A percentile compares a stretch with the other conserved stretches of the same genome.
phyloP scores from a whole-genome alignment of 2,329 filamentous ascomycete species.

The Periglandula ipomoeae region DNA sequence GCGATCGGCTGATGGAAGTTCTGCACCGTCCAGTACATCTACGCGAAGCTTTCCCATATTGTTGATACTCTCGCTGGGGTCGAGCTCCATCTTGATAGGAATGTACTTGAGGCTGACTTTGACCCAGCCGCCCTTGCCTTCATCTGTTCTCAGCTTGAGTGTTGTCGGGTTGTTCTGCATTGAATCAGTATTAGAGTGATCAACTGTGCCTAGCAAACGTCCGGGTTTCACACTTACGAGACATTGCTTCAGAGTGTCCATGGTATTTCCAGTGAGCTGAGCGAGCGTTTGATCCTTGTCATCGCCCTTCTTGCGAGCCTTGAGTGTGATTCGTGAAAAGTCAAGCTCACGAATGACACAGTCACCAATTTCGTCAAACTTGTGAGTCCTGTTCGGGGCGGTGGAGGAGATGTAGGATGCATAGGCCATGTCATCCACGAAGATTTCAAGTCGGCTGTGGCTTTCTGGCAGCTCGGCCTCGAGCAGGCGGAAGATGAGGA shows the following conservation, averaged over 20 bases:
- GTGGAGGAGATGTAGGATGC: conserved; percentile 77
- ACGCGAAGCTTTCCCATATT: conserved; percentile 94
- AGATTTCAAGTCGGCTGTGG: conserved; percentile 72
- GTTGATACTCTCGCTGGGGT: conserved; percentile 95
- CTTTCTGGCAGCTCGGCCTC: conserved; percentile 75
- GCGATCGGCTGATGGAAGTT: conserved; percentile 87
- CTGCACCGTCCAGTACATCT: conserved; percentile 77
- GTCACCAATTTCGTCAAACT: conserved; percentile 88
- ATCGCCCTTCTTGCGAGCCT: conserved; percentile 72
- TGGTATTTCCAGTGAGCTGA: conserved; percentile 73
- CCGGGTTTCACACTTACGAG: conserved; percentile 46
- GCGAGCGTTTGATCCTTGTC: conserved; percentile 70
- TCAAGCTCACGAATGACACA: conserved; percentile 96
- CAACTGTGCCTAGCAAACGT: not conserved
- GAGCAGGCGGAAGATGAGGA: conserved; percentile 89
- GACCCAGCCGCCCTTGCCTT: conserved; percentile 68
- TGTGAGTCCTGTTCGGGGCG: conserved; percentile 57
- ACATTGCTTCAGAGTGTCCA: conserved; percentile 81
- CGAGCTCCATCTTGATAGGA: conserved; percentile 85
- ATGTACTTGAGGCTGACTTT: conserved; percentile 93
- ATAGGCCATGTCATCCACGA: conserved; percentile 93
- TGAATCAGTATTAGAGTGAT: not conserved
- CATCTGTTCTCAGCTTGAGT: conserved; percentile 67
- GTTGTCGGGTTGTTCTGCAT: conserved; percentile 77
- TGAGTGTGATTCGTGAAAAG: conserved; percentile 84